A percentile compares a stretch with the other conserved stretches of the same genome.
These are phyloP conservation scores for Gloeophyllum trabeum DNA, from an alignment of 768 basidiomycete genomes.

Conservation along the genomic window DNA sequence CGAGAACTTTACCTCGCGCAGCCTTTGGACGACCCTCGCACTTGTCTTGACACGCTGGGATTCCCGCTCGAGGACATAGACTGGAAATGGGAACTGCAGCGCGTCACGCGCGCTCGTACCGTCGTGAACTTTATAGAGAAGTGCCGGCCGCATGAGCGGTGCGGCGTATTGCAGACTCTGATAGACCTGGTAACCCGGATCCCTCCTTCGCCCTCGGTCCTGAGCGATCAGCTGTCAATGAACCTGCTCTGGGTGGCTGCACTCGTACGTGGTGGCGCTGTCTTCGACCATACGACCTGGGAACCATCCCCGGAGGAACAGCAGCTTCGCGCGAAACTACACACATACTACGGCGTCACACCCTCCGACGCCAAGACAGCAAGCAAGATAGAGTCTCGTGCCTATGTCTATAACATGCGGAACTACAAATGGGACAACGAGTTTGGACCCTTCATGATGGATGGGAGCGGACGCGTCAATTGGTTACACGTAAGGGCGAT, in stretches of 20 bases:
- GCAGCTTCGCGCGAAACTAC: conserved; percentile 28
- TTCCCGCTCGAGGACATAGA: neutral
- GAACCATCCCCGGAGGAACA: neutral
- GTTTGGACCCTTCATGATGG: conserved; percentile 45
- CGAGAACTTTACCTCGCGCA: conserved; percentile 21
- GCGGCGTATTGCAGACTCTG: neutral
- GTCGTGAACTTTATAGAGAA: conserved; percentile 9
- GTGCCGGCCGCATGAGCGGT: neutral
- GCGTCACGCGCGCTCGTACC: neutral
- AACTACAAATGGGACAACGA: conserved; percentile 37
- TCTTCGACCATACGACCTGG: neutral
- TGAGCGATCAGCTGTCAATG: neutral
- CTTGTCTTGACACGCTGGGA: neutral
- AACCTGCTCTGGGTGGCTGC: neutral
- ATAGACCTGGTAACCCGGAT: neutral
- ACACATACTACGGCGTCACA: conserved; percentile 48
- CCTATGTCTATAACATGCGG: conserved; percentile 51
- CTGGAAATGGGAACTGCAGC: neutral
- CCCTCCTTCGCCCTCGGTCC: neutral
- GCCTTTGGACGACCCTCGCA: conserved; percentile 22
- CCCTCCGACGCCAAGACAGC: conserved; percentile 22
- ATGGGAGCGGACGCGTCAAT: conserved; percentile 34
- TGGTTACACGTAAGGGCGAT: conserved; percentile 50
- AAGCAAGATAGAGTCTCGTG: conserved; percentile 30
- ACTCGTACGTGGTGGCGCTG: neutral